Percentiles rank a stretch among this genome's conserved stretches.
phyloP scores from a whole-genome alignment of 192 early-diverging fungal species.

The Coemansia erecta region DNA sequence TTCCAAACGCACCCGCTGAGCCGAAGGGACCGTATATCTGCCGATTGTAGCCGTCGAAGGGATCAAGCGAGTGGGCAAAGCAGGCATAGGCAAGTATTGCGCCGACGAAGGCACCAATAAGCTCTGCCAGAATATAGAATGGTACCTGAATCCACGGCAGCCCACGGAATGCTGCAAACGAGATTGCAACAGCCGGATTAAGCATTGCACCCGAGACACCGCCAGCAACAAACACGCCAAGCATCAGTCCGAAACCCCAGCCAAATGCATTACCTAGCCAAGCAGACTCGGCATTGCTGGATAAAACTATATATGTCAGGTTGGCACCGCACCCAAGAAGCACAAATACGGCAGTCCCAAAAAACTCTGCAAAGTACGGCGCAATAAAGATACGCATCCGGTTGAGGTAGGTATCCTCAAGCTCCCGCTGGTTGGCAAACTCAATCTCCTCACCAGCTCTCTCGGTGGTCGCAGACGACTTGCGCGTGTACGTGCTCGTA shows the following conservation, averaged over 20 bases:
- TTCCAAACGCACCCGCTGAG: conserved; percentile 50
- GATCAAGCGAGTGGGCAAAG: conserved; percentile 49
- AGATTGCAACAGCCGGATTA: conserved; percentile 53
- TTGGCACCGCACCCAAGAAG: conserved; percentile 50
- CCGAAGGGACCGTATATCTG: conserved; percentile 37
- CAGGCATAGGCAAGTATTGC: conserved; percentile 50
- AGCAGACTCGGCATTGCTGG: conserved; percentile 48
- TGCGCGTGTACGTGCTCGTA: conserved; percentile 21
- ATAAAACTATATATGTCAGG: conserved; percentile 39
- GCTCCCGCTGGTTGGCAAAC: conserved; percentile 35
- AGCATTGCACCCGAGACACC: conserved; percentile 53
- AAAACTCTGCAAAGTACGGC: conserved; percentile 54
- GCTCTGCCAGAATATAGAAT: conserved; percentile 54
- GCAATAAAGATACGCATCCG: conserved; percentile 47
- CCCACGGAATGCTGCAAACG: conserved; percentile 50
- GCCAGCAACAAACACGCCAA: conserved; percentile 45
- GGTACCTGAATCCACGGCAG: conserved; percentile 57
- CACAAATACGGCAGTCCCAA: conserved; percentile 50
- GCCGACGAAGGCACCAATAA: conserved; percentile 55
- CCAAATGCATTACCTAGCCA: conserved; percentile 55
- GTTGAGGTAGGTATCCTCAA: conserved; percentile 39
- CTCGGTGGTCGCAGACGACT: conserved; percentile 17
- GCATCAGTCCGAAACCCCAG: conserved; percentile 54
- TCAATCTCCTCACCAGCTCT: conserved; percentile 50
- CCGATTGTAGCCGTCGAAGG: conserved; percentile 48